Base-by-base conservation (phyloP, 1,284 basidiomycete species). In the Rhodotorula mucilaginosa region DNA sequence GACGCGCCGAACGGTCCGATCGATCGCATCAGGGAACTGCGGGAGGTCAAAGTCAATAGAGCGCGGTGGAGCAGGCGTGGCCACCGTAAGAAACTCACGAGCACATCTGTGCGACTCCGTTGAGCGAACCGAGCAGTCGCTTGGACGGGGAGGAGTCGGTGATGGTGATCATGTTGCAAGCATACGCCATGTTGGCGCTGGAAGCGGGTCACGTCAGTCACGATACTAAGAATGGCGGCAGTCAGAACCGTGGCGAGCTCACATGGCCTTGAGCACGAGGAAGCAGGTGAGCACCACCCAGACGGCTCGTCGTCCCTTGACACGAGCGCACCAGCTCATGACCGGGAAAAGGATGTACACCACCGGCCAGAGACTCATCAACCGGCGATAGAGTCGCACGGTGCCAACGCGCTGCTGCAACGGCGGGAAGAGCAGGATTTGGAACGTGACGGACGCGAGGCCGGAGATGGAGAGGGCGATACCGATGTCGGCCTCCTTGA, bases 381-480 rank as follows among this genome's bases (percentile, higher is more conserved):
- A 69, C 3, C 76, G 44, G 19, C 77, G 71, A 61, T 82, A 83
- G 1, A 82, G 62, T 13, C 65, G 69, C 31, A 80, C 74, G 2
- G 80, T 81, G 1, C 82, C 82, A 1, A 79, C 64, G 5, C 74
- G 68, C 10, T 69, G 67, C 59, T 83, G 81, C 0, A 82, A 69
- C 0, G 79, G 77, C 7, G 81, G 80, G 76, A 82, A 83, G 23
- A 82, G 67, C 62, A 80, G 61, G 21, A 82, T 67, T 63, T 82
- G 80, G 39, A 78, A 74, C 1, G 76, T 47, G 16, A 79, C 79
- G 12, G 80, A 78, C 3, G 78, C 67, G 7, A 81, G 61, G 48
- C 80, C 80, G 29, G 77, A 77, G 64, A 77, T 71, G 49, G 75
- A 72, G 57, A 83, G 76, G 5, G 80, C 77, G 7, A 69, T 68